Conservation (phyloP, 495 filamentous ascomycete species). For the Trichoderma parareesei region DNA sequence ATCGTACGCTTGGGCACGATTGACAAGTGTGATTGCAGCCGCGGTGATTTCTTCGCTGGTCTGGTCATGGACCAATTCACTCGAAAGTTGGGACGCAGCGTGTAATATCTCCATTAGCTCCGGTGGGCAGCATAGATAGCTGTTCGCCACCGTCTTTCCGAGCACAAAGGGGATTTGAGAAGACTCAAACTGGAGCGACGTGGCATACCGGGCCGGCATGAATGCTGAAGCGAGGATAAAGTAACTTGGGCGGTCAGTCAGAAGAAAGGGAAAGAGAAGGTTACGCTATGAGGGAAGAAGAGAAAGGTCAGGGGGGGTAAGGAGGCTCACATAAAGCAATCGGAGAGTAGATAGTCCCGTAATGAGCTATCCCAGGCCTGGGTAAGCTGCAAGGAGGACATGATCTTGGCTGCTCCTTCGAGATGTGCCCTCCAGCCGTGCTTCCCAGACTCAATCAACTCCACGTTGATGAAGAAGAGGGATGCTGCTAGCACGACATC, state of each 20-base stretch:
- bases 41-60: constrained; percentile 1
- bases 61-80: neutral
- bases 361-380: constrained; percentile 16
- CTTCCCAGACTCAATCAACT: constrained; percentile 49
- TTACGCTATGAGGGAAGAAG: neutral
- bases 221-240: constrained; percentile 28
- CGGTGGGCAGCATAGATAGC: constrained; percentile 40
- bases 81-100: constrained; percentile 26
- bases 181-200: constrained; percentile 10
- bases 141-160: constrained; percentile 31
- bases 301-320: constrained; percentile 3
- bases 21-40: constrained; percentile 18
- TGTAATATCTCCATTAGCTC: constrained; percentile 30
- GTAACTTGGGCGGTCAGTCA: constrained; percentile 18
- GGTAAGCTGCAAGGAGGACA: constrained; percentile 20
- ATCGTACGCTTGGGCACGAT: constrained; percentile 25
- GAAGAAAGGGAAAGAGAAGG: neutral
- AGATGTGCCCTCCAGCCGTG: constrained; percentile 49
- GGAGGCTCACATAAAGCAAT: constrained; percentile 31
- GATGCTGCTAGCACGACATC: constrained; percentile 42
- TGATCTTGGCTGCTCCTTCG: constrained; percentile 38
- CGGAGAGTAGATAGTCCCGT: constrained; percentile 34
- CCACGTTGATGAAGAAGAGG: constrained; percentile 50
- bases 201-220: constrained; percentile 10
- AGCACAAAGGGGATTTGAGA: constrained; percentile 27